Base-by-base conservation (phyloP, 441 rosid species). In the Corymbia citriodora region DNA sequence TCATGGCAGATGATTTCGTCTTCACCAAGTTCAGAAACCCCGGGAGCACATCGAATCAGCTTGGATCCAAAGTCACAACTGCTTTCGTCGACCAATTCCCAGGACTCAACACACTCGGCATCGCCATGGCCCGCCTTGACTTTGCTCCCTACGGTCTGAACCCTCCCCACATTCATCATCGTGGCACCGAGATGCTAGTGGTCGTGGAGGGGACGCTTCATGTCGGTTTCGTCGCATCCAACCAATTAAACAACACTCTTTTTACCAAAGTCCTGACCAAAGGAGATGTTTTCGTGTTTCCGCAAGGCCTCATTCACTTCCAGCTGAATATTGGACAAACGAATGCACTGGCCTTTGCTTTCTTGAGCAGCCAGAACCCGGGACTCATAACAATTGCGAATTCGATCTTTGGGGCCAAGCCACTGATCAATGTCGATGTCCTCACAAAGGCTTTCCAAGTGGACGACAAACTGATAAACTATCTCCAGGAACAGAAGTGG, bases 81-180 rank as follows among this genome's bases (percentile, higher is more conserved):
- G 92, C 90, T 29, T 63, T 40, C 8, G 91, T 70, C 11, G 59
- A 49, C 40, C 91, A 83, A 61, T 10, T 90, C 68, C 89, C 91
- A 29, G 89, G 90, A 21, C 91, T 90, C 81, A 91, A 88, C 87
- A 90, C 91, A 17, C 92, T 90, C 3, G 91, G 92, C 25, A 70
- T 91, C 48, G 88, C 91, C 49, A 17, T 70, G 79, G 89, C 8
- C 29, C 89, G 88, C 59, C 40, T 91, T 31, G 90, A 91, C 19
- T 90, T 36, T 85, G 91, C 91, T 59, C 65, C 65, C 15, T 25
- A 59, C 1, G 65, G 65, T 59, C 65, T 59, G 29, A 59, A 59
- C 65, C 65, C 65, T 27, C 65, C 65, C 29, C 65, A 59, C 65
- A 59, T 59, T 27, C 65, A 59, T 59, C 65, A 29, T 59, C 65